phyloP scores from a whole-genome alignment of 192 early-diverging fungal species.

The Helicostylum pulchrum region DNA sequence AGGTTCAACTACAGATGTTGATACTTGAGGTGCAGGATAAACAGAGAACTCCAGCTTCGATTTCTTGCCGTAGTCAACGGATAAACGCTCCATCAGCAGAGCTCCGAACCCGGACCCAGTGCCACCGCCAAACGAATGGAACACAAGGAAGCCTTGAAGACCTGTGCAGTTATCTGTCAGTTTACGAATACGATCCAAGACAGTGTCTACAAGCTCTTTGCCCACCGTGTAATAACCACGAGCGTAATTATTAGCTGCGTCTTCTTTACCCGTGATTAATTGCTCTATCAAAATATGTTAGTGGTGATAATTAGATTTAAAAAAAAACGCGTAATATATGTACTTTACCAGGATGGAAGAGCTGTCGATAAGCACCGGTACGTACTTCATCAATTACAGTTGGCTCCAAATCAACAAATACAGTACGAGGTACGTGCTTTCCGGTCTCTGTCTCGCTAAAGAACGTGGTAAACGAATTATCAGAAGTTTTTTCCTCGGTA shows the following conservation, averaged over 20 bases:
- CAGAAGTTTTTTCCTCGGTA: not conserved
- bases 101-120: slow-evolving; percentile 76
- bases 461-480: slow-evolving; percentile 86
- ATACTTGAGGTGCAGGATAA: slow-evolving; percentile 97
- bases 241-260: slow-evolving; percentile 99
- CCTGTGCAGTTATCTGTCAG: slow-evolving; percentile 97
- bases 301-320: not conserved
- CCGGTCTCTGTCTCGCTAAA: slow-evolving; percentile 98
- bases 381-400: slow-evolving; percentile 98
- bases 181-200: slow-evolving; percentile 95
- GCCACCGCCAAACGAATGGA: slow-evolving; percentile 99
- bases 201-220: slow-evolving; percentile 96
- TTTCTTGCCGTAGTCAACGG: slow-evolving; percentile 43
- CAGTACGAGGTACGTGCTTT: slow-evolving; percentile 98
- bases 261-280: slow-evolving; percentile 99
- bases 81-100: slow-evolving; percentile 40
- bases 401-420: slow-evolving; percentile 97
- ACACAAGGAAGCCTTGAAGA: slow-evolving; percentile 98
- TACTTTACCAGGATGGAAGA: slow-evolving; percentile 49
- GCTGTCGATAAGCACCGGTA: slow-evolving; percentile 92
- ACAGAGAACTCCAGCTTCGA: slow-evolving; percentile 77
- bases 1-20: slow-evolving; percentile 96
- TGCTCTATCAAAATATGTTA: slow-evolving; percentile 78
- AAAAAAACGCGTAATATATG: not conserved
- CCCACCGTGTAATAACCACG: slow-evolving; percentile 99